These are phyloP conservation scores for Hirsutella thompsonii DNA, from an alignment of 2,329 filamentous ascomycete genomes.

Conservation along the genomic window DNA sequence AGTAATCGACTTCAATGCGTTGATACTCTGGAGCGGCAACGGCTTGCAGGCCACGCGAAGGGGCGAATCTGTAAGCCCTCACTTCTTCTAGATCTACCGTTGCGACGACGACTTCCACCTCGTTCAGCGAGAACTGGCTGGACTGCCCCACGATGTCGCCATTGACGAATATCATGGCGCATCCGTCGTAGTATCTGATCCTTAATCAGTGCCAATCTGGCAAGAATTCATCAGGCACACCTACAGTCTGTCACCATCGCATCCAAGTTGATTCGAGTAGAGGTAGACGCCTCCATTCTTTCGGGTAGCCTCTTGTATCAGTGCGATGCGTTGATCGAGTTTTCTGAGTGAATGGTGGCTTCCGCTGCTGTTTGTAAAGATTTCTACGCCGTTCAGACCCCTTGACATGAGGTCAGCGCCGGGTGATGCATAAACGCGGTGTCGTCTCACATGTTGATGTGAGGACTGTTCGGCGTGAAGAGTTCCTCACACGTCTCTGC, in stretches of 20 bases:
- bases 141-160: conserved; percentile 51
- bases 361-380: conserved; percentile 13
- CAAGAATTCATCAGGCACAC: no score
- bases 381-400: conserved; percentile 4
- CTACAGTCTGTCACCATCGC: conserved; percentile 26
- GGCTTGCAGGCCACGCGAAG: conserved; percentile 45
- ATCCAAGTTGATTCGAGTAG: conserved; percentile 27
- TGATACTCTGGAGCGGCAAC: conserved; percentile 22
- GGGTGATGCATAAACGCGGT: neutral
- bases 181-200: conserved; percentile 1
- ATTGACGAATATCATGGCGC: conserved; percentile 49
- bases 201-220: no score
- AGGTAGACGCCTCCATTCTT: conserved; percentile 47
- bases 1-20: conserved; percentile 15
- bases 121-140: conserved; percentile 48
- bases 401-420: no score
- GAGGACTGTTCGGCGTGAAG: neutral
- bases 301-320: conserved; percentile 54
- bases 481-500: conserved; percentile 2
- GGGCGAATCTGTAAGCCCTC: conserved; percentile 13
- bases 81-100: conserved; percentile 63
- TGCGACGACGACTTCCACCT: conserved; percentile 53
- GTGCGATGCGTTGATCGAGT: conserved; percentile 45
- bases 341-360: conserved; percentile 45
- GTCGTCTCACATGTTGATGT: neutral